These are phyloP conservation scores for Skeletonema grethae DNA, from an alignment of 108 stramenopile genomes.

Conservation along the genomic window DNA sequence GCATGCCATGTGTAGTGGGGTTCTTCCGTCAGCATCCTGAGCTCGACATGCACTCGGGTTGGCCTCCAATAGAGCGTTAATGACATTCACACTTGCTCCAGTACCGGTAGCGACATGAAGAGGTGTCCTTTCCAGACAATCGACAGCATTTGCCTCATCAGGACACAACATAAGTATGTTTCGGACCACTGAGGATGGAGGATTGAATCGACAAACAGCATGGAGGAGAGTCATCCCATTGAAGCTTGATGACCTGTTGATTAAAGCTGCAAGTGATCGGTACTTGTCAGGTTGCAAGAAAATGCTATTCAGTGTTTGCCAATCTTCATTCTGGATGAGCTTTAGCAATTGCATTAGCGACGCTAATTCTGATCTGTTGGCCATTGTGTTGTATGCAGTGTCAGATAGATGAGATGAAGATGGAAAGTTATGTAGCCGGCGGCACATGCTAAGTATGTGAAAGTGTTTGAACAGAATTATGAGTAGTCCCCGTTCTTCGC, in stretches of 20 bases:
- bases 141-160: conserved; percentile 51
- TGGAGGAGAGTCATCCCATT: conserved; percentile 3
- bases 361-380: not conserved
- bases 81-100: conserved; percentile 59
- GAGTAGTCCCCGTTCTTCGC: too few species aligned
- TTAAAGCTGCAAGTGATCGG: not conserved
- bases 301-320: not conserved
- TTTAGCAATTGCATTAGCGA: not conserved
- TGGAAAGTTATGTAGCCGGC: too few species aligned
- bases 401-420: too few species aligned
- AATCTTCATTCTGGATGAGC: not conserved
- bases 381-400: not conserved
- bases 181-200: conserved; percentile 29
- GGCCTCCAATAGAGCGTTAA: conserved; percentile 49
- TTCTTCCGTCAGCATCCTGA: conserved; percentile 61
- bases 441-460: too few species aligned
- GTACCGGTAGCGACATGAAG: conserved; percentile 69
- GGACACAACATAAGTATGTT: conserved; percentile 54
- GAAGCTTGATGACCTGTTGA: not conserved
- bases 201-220: not conserved
- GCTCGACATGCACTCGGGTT: conserved; percentile 54
- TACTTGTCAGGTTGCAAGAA: not conserved
- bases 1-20: conserved; percentile 69
- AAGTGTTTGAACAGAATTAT: too few species aligned
- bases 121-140: conserved; percentile 63